These are phyloP conservation scores for Chloropicon primus DNA, from an alignment of 139 green algal species.

Conservation along the genomic window DNA sequence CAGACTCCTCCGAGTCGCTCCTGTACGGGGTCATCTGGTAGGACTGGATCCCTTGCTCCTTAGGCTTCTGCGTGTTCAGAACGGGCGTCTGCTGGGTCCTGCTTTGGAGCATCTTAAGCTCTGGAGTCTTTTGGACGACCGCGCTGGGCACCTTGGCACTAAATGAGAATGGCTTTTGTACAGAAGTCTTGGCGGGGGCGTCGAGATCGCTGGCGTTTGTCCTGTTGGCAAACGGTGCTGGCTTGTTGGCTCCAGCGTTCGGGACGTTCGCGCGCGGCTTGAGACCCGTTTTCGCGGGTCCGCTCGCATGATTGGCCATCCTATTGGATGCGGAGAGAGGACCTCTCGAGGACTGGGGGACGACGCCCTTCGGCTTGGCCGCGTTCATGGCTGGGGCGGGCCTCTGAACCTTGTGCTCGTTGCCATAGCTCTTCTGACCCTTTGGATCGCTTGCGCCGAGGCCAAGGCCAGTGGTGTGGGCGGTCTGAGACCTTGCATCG, in stretches of 20 bases:
- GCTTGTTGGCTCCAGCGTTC: neutral
- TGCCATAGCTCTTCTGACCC: neutral
- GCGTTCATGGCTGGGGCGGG: neutral
- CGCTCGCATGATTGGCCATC: too few relatives aligned
- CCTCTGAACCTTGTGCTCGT: neutral
- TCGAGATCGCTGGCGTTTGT: neutral
- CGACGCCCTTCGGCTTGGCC: neutral
- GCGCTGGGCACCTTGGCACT: neutral
- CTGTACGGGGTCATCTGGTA: constrained; percentile 74
- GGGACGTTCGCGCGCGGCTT: too few relatives aligned
- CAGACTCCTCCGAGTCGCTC: constrained; percentile 27
- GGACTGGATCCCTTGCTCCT: constrained; percentile 1
- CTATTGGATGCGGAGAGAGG: too few relatives aligned
- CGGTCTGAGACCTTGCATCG: neutral
- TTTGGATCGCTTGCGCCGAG: neutral
- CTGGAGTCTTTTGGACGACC: neutral
- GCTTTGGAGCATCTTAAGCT: neutral
- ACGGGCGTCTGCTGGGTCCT: neutral
- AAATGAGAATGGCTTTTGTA: neutral
- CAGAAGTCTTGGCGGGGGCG: neutral
- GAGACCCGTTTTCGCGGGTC: too few relatives aligned
- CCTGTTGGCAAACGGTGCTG: neutral
- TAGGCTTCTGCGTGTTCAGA: neutral
- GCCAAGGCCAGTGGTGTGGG: neutral
- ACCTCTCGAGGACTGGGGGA: neutral